Percentiles rank a stretch among this genome's conserved stretches.
These are phyloP conservation scores for Globisporangium heterothallicum DNA, from an alignment of 352 stramenopile genomes.

Conservation along the genomic window DNA sequence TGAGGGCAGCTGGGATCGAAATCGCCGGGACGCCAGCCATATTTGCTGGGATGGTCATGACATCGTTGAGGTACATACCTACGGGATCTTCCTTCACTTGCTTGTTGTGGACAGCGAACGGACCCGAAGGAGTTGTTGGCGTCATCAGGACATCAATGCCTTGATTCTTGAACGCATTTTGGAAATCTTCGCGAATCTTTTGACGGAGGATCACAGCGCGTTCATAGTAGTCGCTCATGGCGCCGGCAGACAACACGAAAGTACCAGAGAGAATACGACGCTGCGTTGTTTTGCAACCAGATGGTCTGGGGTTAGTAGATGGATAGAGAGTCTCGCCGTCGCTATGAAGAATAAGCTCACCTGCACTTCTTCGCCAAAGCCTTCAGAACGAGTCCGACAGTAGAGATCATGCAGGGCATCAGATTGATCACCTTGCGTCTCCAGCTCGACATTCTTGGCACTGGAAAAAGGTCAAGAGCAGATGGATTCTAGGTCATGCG, in stretches of 20 bases:
- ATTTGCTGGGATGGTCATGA: conserved; percentile 90
- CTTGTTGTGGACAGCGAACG: conserved; percentile 60
- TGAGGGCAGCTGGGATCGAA: conserved; percentile 69
- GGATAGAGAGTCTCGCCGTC: background rate
- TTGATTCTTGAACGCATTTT: conserved; percentile 44
- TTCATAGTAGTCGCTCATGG: conserved; percentile 89
- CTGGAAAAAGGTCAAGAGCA: conserved; percentile 13
- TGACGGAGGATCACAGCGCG: conserved; percentile 75
- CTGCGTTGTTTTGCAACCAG: conserved; percentile 18
- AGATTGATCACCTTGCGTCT: conserved; percentile 55
- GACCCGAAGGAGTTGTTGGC: conserved; percentile 78
- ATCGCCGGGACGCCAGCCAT: conserved; percentile 85
- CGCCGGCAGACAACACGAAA: conserved; percentile 84
- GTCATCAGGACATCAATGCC: conserved; percentile 82
- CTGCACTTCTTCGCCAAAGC: conserved; percentile 92
- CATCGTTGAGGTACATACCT: conserved; percentile 88
- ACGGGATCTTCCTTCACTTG: conserved; percentile 65
- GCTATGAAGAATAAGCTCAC: conserved; percentile 15
- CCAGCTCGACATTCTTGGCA: conserved; percentile 43
- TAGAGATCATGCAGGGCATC: conserved; percentile 84
- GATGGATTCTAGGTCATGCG: background rate
- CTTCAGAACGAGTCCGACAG: conserved; percentile 78
- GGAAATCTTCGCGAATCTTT: conserved; percentile 74
- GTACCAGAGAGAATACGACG: conserved; percentile 89
- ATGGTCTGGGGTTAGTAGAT: background rate